Evolutionary conservation across 2,329 filamentous ascomycete species (phyloP).

Genomic region (Kalaharituber pfeilii): DNA sequence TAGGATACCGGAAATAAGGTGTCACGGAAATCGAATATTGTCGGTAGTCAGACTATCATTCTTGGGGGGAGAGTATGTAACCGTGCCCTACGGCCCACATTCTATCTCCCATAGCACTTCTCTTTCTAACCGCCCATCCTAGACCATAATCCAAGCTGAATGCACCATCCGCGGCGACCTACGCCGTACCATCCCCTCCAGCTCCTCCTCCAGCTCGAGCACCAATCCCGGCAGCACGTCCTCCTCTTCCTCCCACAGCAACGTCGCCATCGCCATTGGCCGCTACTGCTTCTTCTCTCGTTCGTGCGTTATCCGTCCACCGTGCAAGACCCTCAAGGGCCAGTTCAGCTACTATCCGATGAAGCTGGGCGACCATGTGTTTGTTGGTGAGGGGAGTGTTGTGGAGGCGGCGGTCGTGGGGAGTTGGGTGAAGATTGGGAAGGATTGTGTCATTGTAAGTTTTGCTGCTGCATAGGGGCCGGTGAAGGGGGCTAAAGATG

Average conservation of each 20-base stretch:
- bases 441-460: slow-evolving; percentile 45
- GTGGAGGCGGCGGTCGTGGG: slow-evolving; percentile 72
- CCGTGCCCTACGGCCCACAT: background rate
- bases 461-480: background rate
- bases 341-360: slow-evolving; percentile 69
- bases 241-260: too few species aligned
- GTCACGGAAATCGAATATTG: slow-evolving; percentile 73
- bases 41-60: slow-evolving; percentile 95
- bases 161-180: slow-evolving; percentile 89
- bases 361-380: slow-evolving; percentile 87
- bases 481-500: background rate
- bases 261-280: slow-evolving; percentile 66
- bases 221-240: too few species aligned
- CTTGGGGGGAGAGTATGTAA: slow-evolving; percentile 58
- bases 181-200: slow-evolving; percentile 35
- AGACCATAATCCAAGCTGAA: slow-evolving; percentile 83
- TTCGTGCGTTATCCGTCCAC: slow-evolving; percentile 62
- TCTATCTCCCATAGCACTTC: background rate
- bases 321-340: slow-evolving; percentile 65
- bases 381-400: slow-evolving; percentile 56
- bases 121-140: too few species aligned
- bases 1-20: slow-evolving; percentile 98
- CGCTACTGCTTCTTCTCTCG: slow-evolving; percentile 78
- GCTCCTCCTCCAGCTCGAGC: slow-evolving; percentile 6
- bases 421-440: slow-evolving; percentile 71